A percentile compares a stretch with the other conserved stretches of the same genome.
Evolutionary conservation across 306 rosid genomes (phyloP).

Genomic region (Quercus engelmannii): DNA sequence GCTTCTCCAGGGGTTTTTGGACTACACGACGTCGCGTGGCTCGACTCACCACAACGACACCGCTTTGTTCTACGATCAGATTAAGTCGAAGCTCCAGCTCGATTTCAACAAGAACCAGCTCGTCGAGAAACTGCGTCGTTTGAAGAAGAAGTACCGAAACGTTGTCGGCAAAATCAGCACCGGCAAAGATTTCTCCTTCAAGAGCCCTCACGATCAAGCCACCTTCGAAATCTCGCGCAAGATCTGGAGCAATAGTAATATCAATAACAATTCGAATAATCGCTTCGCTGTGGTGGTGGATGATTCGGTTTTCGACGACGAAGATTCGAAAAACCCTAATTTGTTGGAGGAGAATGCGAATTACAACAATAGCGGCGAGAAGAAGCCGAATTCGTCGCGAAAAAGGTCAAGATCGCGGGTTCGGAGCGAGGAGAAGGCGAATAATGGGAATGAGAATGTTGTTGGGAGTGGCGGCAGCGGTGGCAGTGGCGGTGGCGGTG

Average conservation of each 20-base stretch:
- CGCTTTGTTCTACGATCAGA: conserved; percentile 47
- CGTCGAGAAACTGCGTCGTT: conserved; percentile 70
- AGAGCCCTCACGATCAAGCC: conserved; percentile 60
- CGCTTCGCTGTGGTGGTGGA: conserved; percentile 35
- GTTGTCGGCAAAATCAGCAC: conserved; percentile 34
- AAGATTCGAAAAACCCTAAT: conserved; percentile 46
- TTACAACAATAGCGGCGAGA: conserved; percentile 29
- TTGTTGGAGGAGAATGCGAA: conserved; percentile 25
- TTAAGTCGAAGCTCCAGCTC: conserved; percentile 53
- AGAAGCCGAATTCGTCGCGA: conserved; percentile 24
- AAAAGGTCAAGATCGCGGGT: conserved; percentile 40
- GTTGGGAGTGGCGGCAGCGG: too few relatives aligned
- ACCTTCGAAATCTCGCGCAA: conserved; percentile 63
- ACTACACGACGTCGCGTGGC: conserved; percentile 45
- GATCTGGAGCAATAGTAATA: conserved; percentile 51
- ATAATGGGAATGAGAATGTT: too few relatives aligned
- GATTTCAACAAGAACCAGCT: conserved; percentile 62
- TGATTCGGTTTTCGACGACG: conserved; percentile 56
- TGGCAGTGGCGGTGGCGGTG: too few relatives aligned
- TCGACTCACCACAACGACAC: conserved; percentile 37
- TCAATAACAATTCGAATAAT: neutral
- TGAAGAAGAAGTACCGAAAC: conserved; percentile 68
- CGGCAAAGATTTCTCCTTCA: conserved; percentile 55
- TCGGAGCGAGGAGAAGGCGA: conserved; percentile 26
- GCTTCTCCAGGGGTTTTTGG: conserved; percentile 64